These are phyloP conservation scores for Aspergillus incahuasiensis DNA, from an alignment of 495 filamentous ascomycete species.

Conservation along the genomic window DNA sequence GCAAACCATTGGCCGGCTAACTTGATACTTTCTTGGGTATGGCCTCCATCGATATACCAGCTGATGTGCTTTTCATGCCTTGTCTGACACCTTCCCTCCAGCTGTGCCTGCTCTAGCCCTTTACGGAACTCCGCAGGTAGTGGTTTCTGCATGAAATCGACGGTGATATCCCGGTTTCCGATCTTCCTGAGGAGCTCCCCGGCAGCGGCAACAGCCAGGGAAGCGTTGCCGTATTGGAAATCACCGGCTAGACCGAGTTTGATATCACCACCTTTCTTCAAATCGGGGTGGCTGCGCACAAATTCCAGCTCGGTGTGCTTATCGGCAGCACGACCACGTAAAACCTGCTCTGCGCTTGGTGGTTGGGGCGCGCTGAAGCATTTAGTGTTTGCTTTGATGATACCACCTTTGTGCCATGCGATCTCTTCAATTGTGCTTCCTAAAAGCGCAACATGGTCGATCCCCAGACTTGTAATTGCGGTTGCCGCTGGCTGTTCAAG, in stretches of 20 bases:
- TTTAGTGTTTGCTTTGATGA: constrained; percentile 68
- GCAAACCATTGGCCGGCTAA: constrained; percentile 79
- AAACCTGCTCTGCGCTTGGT: constrained; percentile 59
- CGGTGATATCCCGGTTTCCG: constrained; percentile 41
- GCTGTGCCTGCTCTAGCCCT: constrained; percentile 70
- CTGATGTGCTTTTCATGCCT: constrained; percentile 60
- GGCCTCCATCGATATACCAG: constrained; percentile 91
- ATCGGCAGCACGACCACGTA: constrained; percentile 66
- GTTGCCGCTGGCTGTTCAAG: constrained; percentile 65
- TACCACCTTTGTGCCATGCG: constrained; percentile 95
- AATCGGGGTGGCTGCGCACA: constrained; percentile 58
- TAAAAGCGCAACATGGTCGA: constrained; percentile 79
- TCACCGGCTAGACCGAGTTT: constrained; percentile 69
- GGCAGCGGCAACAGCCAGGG: constrained; percentile 72
- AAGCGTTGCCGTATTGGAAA: constrained; percentile 86
- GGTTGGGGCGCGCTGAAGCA: constrained; percentile 75
- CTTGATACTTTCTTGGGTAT: constrained; percentile 83
- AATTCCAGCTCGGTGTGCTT: constrained; percentile 57
- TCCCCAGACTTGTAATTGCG: constrained; percentile 80
- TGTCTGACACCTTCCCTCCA: constrained; percentile 81
- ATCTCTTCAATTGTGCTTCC: constrained; percentile 85
- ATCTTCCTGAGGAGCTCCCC: constrained; percentile 50
- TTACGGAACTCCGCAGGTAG: constrained; percentile 65
- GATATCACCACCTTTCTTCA: constrained; percentile 47
- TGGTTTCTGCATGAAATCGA: constrained; percentile 38